Conservation (phyloP, 192 early-diverging fungal species). For the Coemansia sp. region DNA sequence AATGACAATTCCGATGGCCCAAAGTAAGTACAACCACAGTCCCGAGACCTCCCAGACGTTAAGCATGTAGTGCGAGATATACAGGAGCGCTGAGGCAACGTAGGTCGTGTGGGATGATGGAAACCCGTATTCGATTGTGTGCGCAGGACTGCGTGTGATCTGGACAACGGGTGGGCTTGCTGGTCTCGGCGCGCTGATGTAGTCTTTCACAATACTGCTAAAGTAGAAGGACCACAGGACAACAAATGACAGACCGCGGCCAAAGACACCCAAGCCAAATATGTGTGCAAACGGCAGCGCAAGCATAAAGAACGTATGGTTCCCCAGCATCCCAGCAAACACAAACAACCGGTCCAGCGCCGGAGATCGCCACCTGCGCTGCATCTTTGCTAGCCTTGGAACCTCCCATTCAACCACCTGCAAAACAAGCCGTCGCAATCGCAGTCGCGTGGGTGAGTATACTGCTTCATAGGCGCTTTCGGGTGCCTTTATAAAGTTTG, state of each 20-base stretch:
- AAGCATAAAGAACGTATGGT: slow-evolving; percentile 84
- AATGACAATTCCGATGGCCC: slow-evolving; percentile 57
- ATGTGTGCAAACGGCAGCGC: slow-evolving; percentile 78
- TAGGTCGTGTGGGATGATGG: slow-evolving; percentile 89
- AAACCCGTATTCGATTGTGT: slow-evolving; percentile 85
- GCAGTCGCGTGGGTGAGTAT: slow-evolving; percentile 36
- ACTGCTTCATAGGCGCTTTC: slow-evolving; percentile 40
- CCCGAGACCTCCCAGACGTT: slow-evolving; percentile 21
- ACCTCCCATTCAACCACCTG: slow-evolving; percentile 47
- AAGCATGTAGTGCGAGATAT: slow-evolving; percentile 39
- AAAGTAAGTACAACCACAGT: slow-evolving; percentile 53
- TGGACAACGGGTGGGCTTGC: slow-evolving; percentile 72
- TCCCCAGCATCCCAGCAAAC: slow-evolving; percentile 75
- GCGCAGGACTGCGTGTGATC: slow-evolving; percentile 64
- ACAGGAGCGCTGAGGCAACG: slow-evolving; percentile 70
- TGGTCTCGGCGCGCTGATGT: slow-evolving; percentile 82
- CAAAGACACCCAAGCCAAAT: slow-evolving; percentile 69
- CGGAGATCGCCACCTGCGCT: slow-evolving; percentile 27
- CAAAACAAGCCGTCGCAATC: slow-evolving; percentile 22
- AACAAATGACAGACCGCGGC: slow-evolving; percentile 48
- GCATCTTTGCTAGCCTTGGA: slow-evolving; percentile 34
- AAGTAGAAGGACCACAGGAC: slow-evolving; percentile 54
- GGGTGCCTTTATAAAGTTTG: slow-evolving; percentile 26
- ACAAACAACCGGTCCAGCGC: slow-evolving; percentile 65
- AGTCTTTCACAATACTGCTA: slow-evolving; percentile 66